Base-by-base conservation (phyloP, 257 asterid genomes). In the Nicotiana knightiana region DNA sequence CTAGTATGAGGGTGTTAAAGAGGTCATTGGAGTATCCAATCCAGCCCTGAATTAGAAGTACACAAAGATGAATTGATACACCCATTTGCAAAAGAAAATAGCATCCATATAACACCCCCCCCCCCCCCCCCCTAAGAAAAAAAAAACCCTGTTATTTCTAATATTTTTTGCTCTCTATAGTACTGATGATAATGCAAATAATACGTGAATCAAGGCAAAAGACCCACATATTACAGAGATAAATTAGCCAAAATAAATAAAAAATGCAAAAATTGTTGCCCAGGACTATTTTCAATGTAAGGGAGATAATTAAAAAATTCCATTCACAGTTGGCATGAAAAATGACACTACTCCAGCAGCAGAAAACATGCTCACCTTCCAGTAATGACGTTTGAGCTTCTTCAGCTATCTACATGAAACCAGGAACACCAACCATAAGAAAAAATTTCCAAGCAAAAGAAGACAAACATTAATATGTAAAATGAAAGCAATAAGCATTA, bases 341-440 rank as follows among this genome's bases (percentile, higher is more conserved):
- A 24, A 51, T 51, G 12, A 24, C 9, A 48, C 67, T 81, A 37
- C 83, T 26, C 57, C 58, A 84, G 85, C 62, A 70, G 64, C 71
- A 84, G 39, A 86, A 81, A 80, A 46, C 43, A 75, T 75, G 16
- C 78, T 91, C 87, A 96, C 98, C 97, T 76, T 88, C 95, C 80
- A 86, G 79, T 84, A 92, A 88, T 76, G 93, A 90, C 46, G 63
- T 82, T 81, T 76, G 89, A 81, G 90, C 79, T 17, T 76, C 88
- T 80, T 89, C 90, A 59, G 81, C 81, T 62, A 71, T 87, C 99
- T 96, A 92, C 85, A 87, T 7, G 37, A 53, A 84, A 35, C 76
- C 80, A 86, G 82, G 58, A 63, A 79, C 53, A 59, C 24, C 63
- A 75, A 28, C 43, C 79, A 71, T 24, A 51, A 75, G 79, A 75